Evolutionary conservation across 345 rosid species (phyloP), one percentile per base, ranked within the genome.

Genomic region (Barbarea vulgaris): DNA sequence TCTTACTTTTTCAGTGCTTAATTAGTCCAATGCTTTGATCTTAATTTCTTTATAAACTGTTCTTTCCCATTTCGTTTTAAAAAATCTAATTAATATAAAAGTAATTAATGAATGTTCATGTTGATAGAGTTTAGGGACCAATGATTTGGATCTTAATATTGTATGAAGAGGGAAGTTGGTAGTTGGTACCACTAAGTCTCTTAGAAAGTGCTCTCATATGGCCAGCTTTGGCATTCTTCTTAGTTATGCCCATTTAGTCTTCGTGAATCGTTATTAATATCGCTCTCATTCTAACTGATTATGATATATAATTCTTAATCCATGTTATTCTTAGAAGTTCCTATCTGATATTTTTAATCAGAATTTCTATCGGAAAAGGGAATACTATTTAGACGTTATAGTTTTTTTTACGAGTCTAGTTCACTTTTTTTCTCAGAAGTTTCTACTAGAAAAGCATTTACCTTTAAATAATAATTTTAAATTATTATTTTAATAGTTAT

Each of bases 101-200:
- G 1, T 48, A 22, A 60, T 24, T 22, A 22, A 46, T 75, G 56
- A 31, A 53, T 69, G 58, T 17, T 62, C 31, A 9, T 62, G 50
- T 53, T 33, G 67, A 67, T 67, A 69, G 50, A 62, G 74, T 69
- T 31, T 31, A 51, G 69, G 62, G 57, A 61, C 28, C 69, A 69
- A 68, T 69, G 79, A 76, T 69, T 50, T 76, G 79, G 67, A 75
- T 55, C 58, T 44, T 37, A 51, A 51, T 68, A 60, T 67, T 76
- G 54, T 61, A 31, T 14, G 39, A 44, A 42, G 31, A 69, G 63
- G 76, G 58, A 55, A 70, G n/a, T n/a, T n/a, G n/a, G n/a, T n/a
- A 70, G 60, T 63, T 64, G 71, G 80, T 77, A 70, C 59, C 75
- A 63, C 70, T 69, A 69, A 69, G 51, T 76, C 70, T 76, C 55